A percentile compares a stretch with the other conserved stretches of the same genome.
phyloP scores from a whole-genome alignment of 2,329 filamentous ascomycete genomes.

The Gremmenia infestans region DNA sequence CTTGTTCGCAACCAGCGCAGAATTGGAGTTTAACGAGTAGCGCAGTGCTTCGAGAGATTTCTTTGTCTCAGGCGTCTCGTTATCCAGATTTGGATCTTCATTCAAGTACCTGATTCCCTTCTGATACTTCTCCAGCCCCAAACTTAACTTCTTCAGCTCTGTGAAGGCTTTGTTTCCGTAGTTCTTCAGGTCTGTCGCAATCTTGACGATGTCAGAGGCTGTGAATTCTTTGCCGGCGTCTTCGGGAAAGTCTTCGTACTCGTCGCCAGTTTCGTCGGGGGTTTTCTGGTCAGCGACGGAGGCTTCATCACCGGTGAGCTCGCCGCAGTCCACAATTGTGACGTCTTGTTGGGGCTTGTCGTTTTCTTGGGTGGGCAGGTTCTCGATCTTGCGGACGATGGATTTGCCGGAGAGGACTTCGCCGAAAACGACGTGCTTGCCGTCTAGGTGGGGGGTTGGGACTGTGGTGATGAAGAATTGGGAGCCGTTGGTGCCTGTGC shows the following conservation, averaged over 20 bases:
- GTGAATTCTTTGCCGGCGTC: slow-evolving; percentile 60
- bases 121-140: slow-evolving; percentile 86
- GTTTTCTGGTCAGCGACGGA: slow-evolving; percentile 61
- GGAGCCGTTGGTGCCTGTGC: slow-evolving; percentile 80
- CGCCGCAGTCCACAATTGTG: slow-evolving; percentile 76
- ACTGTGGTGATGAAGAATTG: slow-evolving; percentile 99
- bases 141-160: slow-evolving; percentile 54
- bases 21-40: slow-evolving; percentile 84
- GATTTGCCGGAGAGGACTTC: slow-evolving; percentile 92
- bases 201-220: slow-evolving; percentile 67
- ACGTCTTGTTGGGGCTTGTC: slow-evolving; percentile 77
- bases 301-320: slow-evolving; percentile 70
- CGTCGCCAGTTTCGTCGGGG: slow-evolving; percentile 78
- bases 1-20: slow-evolving; percentile 81
- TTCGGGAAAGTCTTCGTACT: slow-evolving; percentile 93
- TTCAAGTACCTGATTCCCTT: slow-evolving; percentile 88
- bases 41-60: slow-evolving; percentile 67
- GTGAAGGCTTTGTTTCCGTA: slow-evolving; percentile 95
- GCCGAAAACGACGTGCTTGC: slow-evolving; percentile 96
- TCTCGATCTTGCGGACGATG: slow-evolving; percentile 84
- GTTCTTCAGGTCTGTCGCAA: slow-evolving; percentile 81
- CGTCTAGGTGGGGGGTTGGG: slow-evolving; percentile 87
- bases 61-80: slow-evolving; percentile 64
- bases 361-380: slow-evolving; percentile 63
- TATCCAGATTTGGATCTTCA: slow-evolving; percentile 72